Base-by-base conservation (phyloP, 1,284 basidiomycete genomes). In the Sanghuangporus baumii region DNA sequence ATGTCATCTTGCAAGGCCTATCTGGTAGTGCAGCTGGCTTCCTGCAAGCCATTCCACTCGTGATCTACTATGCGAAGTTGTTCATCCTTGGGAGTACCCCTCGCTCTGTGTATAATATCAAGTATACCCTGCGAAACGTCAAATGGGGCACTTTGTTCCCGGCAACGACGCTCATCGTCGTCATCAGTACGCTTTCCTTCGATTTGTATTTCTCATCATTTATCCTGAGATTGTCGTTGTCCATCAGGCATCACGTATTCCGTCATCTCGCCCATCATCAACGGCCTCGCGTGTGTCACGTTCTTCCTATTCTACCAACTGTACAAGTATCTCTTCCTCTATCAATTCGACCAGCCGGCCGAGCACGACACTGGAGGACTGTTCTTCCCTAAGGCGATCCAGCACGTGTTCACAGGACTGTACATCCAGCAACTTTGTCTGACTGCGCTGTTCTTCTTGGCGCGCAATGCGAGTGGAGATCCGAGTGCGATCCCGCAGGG, bases 381-480 rank as follows among this genome's bases (percentile, higher is more conserved):
- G 55, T 98, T 98, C 81, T 98, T 96, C 81, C 95, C 95, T 55
- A 93, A 91, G 76, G 96, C 97, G 1, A 86, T 99, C 52, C 86
- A 90, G 60, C 96, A 98, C 71, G 73, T 96, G 47, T 97, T 98
- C 69, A 91, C 94, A 14, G 96, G 94, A 4, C 68, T 96, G 70
- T 98, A 97, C 73, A 82, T 98, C 60, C 83, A 91, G 69, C 87
- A 91, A 72, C 71, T 96, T 58, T 95, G 92, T 72, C 77, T 97
- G 26, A 82, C 84, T 26, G 91, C 91, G 1, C 75, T 97, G 68
- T 97, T 96, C 83, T 96, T 97, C 87, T 80, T 97, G 3, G 85
- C 88, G 0, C 78, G 77, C 55, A 75, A 93, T 66, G 69, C 75
- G 16, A 75, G 84, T 34, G 64, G 73, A 0, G 77, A 86, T 0